Evolutionary conservation across 805 yeast genomes (phyloP).

Genomic region (Pichia paraexigua): DNA sequence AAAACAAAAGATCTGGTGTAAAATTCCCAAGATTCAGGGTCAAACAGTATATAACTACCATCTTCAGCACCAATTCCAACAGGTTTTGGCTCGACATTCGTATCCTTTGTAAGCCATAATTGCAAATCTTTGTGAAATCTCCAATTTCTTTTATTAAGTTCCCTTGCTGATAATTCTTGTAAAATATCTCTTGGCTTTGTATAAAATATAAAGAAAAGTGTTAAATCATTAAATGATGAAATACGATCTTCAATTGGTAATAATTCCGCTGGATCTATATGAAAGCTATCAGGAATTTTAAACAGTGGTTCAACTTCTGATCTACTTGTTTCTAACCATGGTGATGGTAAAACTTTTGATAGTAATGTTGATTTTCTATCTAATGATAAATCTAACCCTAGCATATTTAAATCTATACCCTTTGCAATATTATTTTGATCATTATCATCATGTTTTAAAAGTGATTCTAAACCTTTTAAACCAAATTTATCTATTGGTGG

Average conservation of each 20-base stretch:
- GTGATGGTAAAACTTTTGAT: constrained; percentile 69
- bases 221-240: constrained; percentile 74
- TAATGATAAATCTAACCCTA: constrained; percentile 53
- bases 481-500: constrained; percentile 57
- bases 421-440: constrained; percentile 62
- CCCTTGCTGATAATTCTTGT: constrained; percentile 91
- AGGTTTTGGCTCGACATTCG: constrained; percentile 66
- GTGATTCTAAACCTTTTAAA: constrained; percentile 50
- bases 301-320: constrained; percentile 85
- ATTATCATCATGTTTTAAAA: constrained; percentile 52
- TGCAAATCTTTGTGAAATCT: constrained; percentile 92
- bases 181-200: constrained; percentile 87
- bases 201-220: constrained; percentile 87
- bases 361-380: constrained; percentile 35
- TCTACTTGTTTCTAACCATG: constrained; percentile 91
- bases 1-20: constrained; percentile 63
- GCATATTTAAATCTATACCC: constrained; percentile 63
- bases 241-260: constrained; percentile 33
- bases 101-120: constrained; percentile 95
- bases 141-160: constrained; percentile 90
- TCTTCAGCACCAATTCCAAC: constrained; percentile 77
- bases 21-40: constrained; percentile 93
- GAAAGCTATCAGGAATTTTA: constrained; percentile 52
- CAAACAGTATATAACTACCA: constrained; percentile 90
- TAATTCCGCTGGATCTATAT: constrained; percentile 17